A percentile compares a stretch with the other conserved stretches of the same genome.
These are phyloP conservation scores for Trichothecium sympodiale DNA, from an alignment of 2,329 filamentous ascomycete species.

Conservation along the genomic window DNA sequence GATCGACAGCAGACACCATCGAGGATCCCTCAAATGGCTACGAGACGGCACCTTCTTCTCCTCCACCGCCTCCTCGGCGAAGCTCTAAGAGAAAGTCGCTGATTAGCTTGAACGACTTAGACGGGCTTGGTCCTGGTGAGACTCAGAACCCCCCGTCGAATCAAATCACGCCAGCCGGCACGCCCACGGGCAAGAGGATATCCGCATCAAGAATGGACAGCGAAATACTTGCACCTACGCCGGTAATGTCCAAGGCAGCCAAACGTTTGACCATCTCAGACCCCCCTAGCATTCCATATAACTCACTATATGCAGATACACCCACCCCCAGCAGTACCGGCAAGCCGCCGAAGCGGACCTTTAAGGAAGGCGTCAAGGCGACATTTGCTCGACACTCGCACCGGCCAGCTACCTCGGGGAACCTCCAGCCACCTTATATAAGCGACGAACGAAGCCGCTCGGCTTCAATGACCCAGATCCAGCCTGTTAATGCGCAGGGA, in stretches of 20 bases:
- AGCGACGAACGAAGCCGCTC: neutral
- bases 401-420: neutral
- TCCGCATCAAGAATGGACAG: no score
- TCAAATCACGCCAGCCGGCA: no score
- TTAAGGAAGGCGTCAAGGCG: constrained; percentile 23
- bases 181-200: no score
- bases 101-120: neutral
- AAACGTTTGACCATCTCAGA: constrained; percentile 2
- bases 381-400: constrained; percentile 12
- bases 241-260: no score
- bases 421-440: neutral
- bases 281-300: constrained; percentile 18
- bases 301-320: constrained; percentile 10
- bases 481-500: neutral
- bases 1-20: no score
- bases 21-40: constrained; percentile 2
- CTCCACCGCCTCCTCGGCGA: constrained; percentile 16
- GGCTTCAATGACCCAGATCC: neutral
- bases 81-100: constrained; percentile 14
- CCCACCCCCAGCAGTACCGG: constrained; percentile 3
- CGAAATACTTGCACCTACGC: no score
- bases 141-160: no score
- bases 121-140: no score
- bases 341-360: constrained; percentile 16
- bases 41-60: constrained; percentile 9